phyloP scores from a whole-genome alignment of 2,329 filamentous ascomycete species.

The Nemania sp. region DNA sequence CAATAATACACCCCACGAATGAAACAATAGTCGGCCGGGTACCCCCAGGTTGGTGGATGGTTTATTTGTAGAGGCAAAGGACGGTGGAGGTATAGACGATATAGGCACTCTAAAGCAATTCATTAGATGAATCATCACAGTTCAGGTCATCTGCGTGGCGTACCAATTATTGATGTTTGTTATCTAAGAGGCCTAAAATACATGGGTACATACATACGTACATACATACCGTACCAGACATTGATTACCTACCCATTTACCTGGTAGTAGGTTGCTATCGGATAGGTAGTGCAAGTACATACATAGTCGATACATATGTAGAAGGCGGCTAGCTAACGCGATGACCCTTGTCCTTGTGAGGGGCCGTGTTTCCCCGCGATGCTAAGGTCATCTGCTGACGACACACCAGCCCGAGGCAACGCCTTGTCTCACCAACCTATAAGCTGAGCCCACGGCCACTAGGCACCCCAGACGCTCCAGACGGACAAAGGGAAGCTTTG shows the following conservation, averaged over 20 bases:
- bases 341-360: background rate
- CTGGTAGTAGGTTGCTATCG: too few relatives aligned
- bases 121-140: background rate
- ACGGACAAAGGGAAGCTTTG: conserved; percentile 38
- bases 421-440: background rate
- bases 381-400: conserved; percentile 28
- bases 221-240: too few relatives aligned
- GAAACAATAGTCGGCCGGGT: background rate
- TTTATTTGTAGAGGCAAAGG: background rate
- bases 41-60: background rate
- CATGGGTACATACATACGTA: too few relatives aligned
- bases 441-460: conserved; percentile 11
- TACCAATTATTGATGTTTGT: background rate
- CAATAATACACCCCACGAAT: background rate
- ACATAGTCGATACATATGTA: too few relatives aligned
- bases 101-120: background rate
- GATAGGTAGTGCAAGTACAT: too few relatives aligned
- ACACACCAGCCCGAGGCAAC: background rate
- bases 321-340: too few relatives aligned
- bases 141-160: background rate
- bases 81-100: background rate
- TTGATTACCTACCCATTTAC: too few relatives aligned
- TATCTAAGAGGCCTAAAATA: background rate
- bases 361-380: conserved; percentile 23
- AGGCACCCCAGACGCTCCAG: conserved; percentile 11